Conservation (phyloP, 2,329 filamentous ascomycete genomes). For the Aspergillus tanneri region DNA sequence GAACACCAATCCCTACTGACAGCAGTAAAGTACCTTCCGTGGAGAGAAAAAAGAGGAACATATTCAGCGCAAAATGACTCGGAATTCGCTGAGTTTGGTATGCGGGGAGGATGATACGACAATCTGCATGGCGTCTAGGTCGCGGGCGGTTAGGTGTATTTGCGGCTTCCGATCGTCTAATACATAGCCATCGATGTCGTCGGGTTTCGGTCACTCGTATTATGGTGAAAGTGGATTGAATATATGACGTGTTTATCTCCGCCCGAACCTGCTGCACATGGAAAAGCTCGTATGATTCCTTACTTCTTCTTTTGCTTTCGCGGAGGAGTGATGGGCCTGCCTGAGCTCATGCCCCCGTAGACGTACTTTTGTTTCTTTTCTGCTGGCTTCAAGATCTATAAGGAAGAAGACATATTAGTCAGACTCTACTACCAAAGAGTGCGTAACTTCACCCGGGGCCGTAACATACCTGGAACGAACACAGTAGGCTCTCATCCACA, state of each 20-base stretch:
- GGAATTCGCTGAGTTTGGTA: conserved; percentile 12
- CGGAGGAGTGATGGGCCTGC: conserved; percentile 68
- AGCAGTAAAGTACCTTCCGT: conserved; percentile 29
- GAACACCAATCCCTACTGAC: conserved; percentile 23
- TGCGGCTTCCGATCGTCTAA: conserved; percentile 26
- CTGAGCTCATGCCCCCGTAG: conserved; percentile 68
- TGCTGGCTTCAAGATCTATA: conserved; percentile 93
- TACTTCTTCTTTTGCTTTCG: conserved; percentile 70
- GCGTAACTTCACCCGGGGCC: too few relatives aligned
- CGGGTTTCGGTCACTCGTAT: conserved; percentile 25
- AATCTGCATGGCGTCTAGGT: conserved; percentile 19
- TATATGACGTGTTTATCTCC: conserved; percentile 65
- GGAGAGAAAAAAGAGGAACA: conserved; percentile 23
- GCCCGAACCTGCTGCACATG: conserved; percentile 87
- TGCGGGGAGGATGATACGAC: conserved; percentile 20
- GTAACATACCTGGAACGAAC: conserved; percentile 85
- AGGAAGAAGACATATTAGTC: conserved; percentile 17
- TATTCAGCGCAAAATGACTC: conserved; percentile 21
- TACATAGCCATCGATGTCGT: conserved; percentile 30
- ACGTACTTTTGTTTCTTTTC: conserved; percentile 99
- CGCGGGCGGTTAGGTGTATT: conserved; percentile 20
- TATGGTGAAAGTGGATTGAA: conserved; percentile 27
- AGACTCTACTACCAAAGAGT: too few relatives aligned
- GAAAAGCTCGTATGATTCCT: conserved; percentile 69
- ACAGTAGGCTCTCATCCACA: conserved; percentile 95